Percentiles rank a stretch among this genome's conserved stretches.
These are phyloP conservation scores for Phytomonas francai DNA, from an alignment of 208 protist species.

Conservation along the genomic window DNA sequence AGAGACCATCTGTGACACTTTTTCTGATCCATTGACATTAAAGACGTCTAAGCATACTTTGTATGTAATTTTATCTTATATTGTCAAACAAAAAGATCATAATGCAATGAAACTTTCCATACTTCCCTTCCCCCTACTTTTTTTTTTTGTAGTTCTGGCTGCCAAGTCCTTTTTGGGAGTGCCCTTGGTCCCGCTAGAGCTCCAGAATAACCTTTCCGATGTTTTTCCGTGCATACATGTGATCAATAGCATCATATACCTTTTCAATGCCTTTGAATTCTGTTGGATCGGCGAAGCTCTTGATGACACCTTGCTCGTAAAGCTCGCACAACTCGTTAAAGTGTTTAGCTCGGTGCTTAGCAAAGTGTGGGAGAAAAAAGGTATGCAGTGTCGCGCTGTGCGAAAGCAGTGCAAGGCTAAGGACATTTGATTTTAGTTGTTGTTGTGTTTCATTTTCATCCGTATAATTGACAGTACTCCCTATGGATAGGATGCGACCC, in stretches of 20 bases:
- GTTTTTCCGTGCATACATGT: slow-evolving; percentile 69
- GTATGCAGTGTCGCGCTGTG: slow-evolving; percentile 75
- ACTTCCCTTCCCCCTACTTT: neutral
- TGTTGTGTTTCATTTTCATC: slow-evolving; percentile 6
- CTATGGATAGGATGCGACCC: slow-evolving; percentile 76
- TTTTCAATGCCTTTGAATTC: slow-evolving; percentile 54
- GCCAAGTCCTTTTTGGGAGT: neutral
- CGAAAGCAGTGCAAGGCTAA: slow-evolving; percentile 61
- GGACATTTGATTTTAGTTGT: slow-evolving; percentile 17
- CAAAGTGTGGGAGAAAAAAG: slow-evolving; percentile 84
- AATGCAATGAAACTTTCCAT: neutral
- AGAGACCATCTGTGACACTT: neutral
- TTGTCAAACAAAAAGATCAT: neutral
- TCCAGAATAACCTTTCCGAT: slow-evolving; percentile 77
- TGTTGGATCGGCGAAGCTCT: slow-evolving; percentile 45
- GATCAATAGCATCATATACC: slow-evolving; percentile 67
- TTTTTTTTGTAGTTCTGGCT: slow-evolving; percentile 2
- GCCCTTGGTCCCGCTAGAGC: slow-evolving; percentile 14
- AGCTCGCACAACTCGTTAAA: slow-evolving; percentile 56
- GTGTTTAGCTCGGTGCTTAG: slow-evolving; percentile 50
- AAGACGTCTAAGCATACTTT: neutral
- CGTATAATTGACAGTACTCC: slow-evolving; percentile 44
- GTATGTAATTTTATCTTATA: neutral
- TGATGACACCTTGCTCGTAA: slow-evolving; percentile 35
- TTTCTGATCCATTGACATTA: neutral